Conservation (phyloP, 441 rosid genomes). For the Corymbia citriodora region DNA sequence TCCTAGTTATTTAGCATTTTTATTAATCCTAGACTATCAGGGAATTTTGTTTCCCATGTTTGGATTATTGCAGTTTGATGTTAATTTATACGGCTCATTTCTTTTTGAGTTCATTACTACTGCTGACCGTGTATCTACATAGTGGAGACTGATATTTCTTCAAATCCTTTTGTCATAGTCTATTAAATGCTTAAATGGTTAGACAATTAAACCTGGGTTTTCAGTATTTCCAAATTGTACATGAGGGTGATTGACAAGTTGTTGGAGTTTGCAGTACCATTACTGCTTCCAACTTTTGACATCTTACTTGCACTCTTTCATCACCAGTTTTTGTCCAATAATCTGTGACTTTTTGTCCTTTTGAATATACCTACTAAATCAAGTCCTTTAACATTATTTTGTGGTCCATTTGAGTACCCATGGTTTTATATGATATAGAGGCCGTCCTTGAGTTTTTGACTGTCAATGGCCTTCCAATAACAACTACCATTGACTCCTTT, state of each 20-base stretch:
- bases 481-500: background rate
- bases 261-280: background rate
- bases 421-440: background rate
- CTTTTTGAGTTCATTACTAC: background rate
- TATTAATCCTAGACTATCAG: background rate
- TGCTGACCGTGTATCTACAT: background rate
- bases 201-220: background rate
- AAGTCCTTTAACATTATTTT: background rate
- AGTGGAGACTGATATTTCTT: background rate
- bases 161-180: background rate
- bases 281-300: background rate
- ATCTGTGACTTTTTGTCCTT: fast-evolving
- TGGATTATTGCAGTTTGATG: background rate
- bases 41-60: background rate
- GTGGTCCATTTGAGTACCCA: background rate
- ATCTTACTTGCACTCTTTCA: background rate
- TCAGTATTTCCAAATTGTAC: background rate
- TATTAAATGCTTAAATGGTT: background rate
- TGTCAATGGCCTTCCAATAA: background rate
- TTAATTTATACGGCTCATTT: background rate
- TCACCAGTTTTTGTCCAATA: background rate
- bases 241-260: background rate
- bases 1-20: background rate
- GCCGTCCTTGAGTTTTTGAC: background rate
- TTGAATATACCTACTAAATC: background rate